Percentiles rank a stretch among this genome's conserved stretches.
Conservation (phyloP, 1,284 basidiomycete genomes). For the Testicularia cyperi region DNA sequence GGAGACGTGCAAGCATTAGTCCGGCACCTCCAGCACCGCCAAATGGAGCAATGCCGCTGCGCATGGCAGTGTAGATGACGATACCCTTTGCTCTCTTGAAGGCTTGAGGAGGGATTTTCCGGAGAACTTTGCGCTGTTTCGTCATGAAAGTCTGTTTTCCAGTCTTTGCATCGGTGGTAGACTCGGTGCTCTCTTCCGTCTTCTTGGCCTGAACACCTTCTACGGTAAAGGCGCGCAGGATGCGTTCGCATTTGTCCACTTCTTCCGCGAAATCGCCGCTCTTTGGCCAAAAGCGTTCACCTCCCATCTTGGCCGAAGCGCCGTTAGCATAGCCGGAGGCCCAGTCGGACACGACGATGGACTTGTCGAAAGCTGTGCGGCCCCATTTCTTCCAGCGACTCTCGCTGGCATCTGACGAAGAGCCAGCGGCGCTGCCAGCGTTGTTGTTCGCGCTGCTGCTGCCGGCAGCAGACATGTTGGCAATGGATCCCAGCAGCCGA, state of each 20-base stretch:
- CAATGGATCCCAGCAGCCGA: too few relatives aligned
- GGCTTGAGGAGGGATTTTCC: slow-evolving; percentile 65
- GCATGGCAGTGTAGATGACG: slow-evolving; percentile 65
- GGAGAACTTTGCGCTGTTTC: slow-evolving; percentile 62
- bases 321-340: slow-evolving; percentile 53
- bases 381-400: slow-evolving; percentile 40
- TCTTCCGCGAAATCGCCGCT: slow-evolving; percentile 64
- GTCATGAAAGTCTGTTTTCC: slow-evolving; percentile 55
- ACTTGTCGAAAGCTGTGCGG: slow-evolving; percentile 41
- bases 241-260: slow-evolving; percentile 64
- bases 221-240: slow-evolving; percentile 59
- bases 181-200: slow-evolving; percentile 5
- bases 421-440: too few relatives aligned
- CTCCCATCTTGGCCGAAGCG: slow-evolving; percentile 60
- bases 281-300: slow-evolving; percentile 65
- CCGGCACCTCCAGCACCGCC: slow-evolving; percentile 65
- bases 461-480: slow-evolving; percentile 12
- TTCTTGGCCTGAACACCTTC: slow-evolving; percentile 50
- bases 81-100: slow-evolving; percentile 61
- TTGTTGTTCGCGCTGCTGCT: too few relatives aligned
- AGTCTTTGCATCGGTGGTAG: slow-evolving; percentile 37
- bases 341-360: slow-evolving; percentile 53
- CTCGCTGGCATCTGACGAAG: neutral
- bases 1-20: slow-evolving; percentile 47
- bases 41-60: slow-evolving; percentile 64